Conservation (phyloP, 805 yeast genomes). For the Lipomyces spencermartinsiae region DNA sequence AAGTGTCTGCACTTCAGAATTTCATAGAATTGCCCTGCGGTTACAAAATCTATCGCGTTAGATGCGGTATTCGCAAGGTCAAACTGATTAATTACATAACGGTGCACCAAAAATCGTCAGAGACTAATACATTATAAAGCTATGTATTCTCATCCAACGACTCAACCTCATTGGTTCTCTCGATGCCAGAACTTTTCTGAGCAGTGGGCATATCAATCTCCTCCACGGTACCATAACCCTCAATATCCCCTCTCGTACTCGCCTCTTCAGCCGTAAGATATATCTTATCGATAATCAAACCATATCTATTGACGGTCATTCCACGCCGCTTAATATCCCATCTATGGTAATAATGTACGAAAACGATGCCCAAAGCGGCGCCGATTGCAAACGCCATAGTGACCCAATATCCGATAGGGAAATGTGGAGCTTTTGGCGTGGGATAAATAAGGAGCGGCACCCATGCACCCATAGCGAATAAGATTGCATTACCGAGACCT, state of each 20-base stretch:
- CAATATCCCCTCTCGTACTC: neutral
- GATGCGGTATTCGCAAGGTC: too few relatives aligned
- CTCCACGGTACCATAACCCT: neutral
- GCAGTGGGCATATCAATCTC: neutral
- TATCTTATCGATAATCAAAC: conserved; percentile 7
- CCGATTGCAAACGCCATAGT: conserved; percentile 22
- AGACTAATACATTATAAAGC: too few relatives aligned
- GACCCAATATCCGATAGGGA: conserved; percentile 38
- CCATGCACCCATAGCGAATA: conserved; percentile 47
- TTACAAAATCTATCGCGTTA: too few relatives aligned
- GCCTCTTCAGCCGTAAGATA: neutral
- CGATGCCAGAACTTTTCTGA: too few relatives aligned
- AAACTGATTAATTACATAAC: too few relatives aligned
- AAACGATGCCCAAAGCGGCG: conserved; percentile 17
- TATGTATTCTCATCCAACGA: too few relatives aligned
- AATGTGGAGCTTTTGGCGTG: conserved; percentile 42
- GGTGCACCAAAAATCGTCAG: too few relatives aligned
- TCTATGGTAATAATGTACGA: neutral
- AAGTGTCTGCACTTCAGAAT: too few relatives aligned
- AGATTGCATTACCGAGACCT: conserved; percentile 44
- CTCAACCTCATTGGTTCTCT: too few relatives aligned
- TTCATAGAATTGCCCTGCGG: too few relatives aligned
- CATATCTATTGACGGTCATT: conserved; percentile 10
- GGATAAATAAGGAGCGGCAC: conserved; percentile 52
- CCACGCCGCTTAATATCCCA: conserved; percentile 15